Evolutionary conservation across 306 rosid genomes (phyloP), one percentile per base, ranked within the genome.

Genomic region (Cucumis melo): DNA sequence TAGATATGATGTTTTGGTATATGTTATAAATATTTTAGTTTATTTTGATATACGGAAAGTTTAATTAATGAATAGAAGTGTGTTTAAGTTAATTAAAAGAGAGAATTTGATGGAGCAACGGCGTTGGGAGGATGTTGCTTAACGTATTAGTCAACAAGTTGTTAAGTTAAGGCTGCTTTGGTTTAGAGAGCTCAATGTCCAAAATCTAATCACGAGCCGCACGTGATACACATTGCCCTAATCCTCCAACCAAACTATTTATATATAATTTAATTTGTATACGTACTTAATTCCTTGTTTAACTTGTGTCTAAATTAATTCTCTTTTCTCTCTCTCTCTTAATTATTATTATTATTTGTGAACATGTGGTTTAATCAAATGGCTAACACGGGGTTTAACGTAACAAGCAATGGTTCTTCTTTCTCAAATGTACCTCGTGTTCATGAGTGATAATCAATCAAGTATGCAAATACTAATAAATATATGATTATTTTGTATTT

Each of bases 111-210:
- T 78, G 68, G 81, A 82, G 86, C 76, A 48, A 84, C 85, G 82
- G 81, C 73, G 77, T 56, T 78, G 84, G 84, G 88, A 89, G 88
- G 89, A 85, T 87, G 93, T 90, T 92, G 90, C 96, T 92, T 90
- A 82, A 87, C 90, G 86, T 89, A 90, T 81, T 88, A 86, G 89
- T 83, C 82, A 82, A 54, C 73, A 57, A 64, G 65, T 51, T 74
- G 61, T 57, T 74, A 54, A 55, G 36, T 32, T 32, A 32, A 32
- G 36, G 32, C 23, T 27, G 29, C 29, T 36, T 51, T 12, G 77
- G 27, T 73, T 71, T 65, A 65, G 56, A 10, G 0, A 7, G 39
- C 75, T 20, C 75, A 7, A 44, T 42, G 58, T 70, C 39, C 38
- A 0, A 72, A 50, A 44, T 27, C 76, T 21, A 5, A 59, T 42